phyloP scores from a whole-genome alignment of 73 alveolate genomes.

The Paraurostyla sp. region DNA sequence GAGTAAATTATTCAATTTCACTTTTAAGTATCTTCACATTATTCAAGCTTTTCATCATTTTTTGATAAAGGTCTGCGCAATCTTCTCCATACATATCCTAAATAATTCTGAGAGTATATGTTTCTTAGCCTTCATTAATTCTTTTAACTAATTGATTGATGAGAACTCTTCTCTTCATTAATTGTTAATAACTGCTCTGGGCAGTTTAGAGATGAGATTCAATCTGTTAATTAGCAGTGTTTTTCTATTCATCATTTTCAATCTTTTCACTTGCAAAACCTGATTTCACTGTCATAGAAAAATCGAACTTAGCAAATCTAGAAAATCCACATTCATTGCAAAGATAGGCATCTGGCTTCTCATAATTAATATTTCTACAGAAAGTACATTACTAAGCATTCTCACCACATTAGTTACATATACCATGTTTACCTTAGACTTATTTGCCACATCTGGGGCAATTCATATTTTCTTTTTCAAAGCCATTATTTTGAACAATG shows the following conservation, averaged over 20 bases:
- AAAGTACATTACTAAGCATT: constrained; percentile 73
- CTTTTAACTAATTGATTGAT: background rate
- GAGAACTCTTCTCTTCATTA: constrained; percentile 49
- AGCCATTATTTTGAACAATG: background rate
- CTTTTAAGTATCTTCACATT: constrained; percentile 29
- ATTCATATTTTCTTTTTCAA: constrained; percentile 49
- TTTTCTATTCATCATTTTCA: constrained; percentile 41
- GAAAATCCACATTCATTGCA: constrained; percentile 81
- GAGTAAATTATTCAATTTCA: constrained; percentile 31
- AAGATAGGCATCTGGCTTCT: constrained; percentile 71
- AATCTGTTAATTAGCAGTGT: background rate
- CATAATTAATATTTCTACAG: constrained; percentile 79
- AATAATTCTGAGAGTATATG: background rate
- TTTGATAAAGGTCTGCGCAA: constrained; percentile 16
- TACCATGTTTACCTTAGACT: constrained; percentile 73
- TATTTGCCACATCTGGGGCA: constrained; percentile 78
- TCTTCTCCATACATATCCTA: background rate
- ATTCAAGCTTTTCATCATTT: constrained; percentile 51
- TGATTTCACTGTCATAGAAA: constrained; percentile 3
- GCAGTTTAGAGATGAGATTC: constrained; percentile 52
- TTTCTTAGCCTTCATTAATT: constrained; percentile 49
- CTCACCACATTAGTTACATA: constrained; percentile 72
- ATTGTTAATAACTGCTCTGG: constrained; percentile 15
- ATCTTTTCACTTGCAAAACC: constrained; percentile 59
- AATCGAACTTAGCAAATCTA: constrained; percentile 65